phyloP scores from a whole-genome alignment of 768 basidiomycete genomes.

The Dioszegia aurantiaca region DNA sequence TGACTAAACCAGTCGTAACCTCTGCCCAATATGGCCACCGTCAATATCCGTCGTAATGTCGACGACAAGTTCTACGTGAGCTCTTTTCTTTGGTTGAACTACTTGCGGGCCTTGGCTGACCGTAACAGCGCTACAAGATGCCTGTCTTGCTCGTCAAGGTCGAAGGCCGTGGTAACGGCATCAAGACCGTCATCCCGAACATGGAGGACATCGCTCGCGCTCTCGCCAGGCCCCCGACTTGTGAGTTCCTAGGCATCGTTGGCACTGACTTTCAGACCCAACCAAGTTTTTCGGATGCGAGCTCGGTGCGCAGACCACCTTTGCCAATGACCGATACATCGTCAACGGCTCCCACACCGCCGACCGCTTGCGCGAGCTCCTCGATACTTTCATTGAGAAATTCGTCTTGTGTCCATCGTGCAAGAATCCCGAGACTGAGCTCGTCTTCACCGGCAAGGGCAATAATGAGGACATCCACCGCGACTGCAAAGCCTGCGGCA shows the following conservation, averaged over 20 bases:
- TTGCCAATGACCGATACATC: constrained; percentile 95
- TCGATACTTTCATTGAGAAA: constrained; percentile 96
- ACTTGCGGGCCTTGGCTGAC: not conserved
- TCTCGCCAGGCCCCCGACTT: constrained; percentile 84
- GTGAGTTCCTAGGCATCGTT: constrained; percentile 40
- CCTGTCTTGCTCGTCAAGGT: constrained; percentile 91
- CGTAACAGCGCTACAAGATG: constrained; percentile 64
- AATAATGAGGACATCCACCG: constrained; percentile 85
- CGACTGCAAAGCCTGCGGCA: constrained; percentile 98
- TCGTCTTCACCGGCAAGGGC: constrained; percentile 65
- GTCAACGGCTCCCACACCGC: constrained; percentile 97
- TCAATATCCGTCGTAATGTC: constrained; percentile 52
- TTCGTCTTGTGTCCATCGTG: constrained; percentile 95
- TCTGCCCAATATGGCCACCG: constrained; percentile 49
- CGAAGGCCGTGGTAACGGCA: constrained; percentile 98
- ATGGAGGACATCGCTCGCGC: constrained; percentile 97
- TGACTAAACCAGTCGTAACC: constrained; percentile 18
- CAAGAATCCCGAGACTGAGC: constrained; percentile 99
- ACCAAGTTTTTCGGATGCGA: constrained; percentile 99
- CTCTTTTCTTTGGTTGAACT: not conserved
- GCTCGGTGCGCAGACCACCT: constrained; percentile 93
- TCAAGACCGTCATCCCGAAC: constrained; percentile 98
- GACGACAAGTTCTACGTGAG: constrained; percentile 53
- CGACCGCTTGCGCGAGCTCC: constrained; percentile 83
- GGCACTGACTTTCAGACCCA: constrained; percentile 60